Base-by-base conservation (phyloP, 2,329 filamentous ascomycete genomes). In the Alternaria burnsii region DNA sequence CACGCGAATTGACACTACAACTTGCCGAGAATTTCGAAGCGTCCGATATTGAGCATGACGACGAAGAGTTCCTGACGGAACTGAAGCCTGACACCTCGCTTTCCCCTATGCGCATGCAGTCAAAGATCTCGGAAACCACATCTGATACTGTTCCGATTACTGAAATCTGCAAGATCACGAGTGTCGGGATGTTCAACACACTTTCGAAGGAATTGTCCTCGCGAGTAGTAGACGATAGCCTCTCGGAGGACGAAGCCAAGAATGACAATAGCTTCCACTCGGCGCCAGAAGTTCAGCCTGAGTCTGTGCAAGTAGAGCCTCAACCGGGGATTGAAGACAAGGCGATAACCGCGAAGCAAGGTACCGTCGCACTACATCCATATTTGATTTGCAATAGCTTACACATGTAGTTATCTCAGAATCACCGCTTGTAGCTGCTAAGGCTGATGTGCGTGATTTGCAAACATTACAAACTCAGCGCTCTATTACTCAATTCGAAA, bases 211-310 rank as follows among this genome's bases (percentile, higher is more conserved):
- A 46, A 26, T 18, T 24, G 18, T 38, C 20, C 6, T 32, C 47
- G 36, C n/a, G 18, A 34, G 10, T 28, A 52, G 56, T 24, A 6
- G 48, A 60, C 20, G 59, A 70, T 4, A n/a, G 48, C 7, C 18
- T 20, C 12, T 70, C 69, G 2, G 70, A 74, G 18, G 68, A 72
- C 24, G 68, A 72, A n/a, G 59, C 63, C 16, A 70, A 69, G 52
- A 63, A 71, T 9, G 68, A 75, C 20, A 50, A 52, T 14, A 75
- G 68, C 52, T 73, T 69, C 30, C 61, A 71, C 24, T 70, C 69
- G 4, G 69, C 69, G 10, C 61, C 63, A 55, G 64, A 74, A 52
- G 61, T 61, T 10, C 69, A 66, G 32, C 61, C 63, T 16, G 62
- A 71, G 4, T 9, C 46, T 52, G 26, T 24, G 12, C 50, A 55